A percentile compares a stretch with the other conserved stretches of the same genome.
phyloP scores from a whole-genome alignment of 306 rosid genomes.

The Rosa rugosa region DNA sequence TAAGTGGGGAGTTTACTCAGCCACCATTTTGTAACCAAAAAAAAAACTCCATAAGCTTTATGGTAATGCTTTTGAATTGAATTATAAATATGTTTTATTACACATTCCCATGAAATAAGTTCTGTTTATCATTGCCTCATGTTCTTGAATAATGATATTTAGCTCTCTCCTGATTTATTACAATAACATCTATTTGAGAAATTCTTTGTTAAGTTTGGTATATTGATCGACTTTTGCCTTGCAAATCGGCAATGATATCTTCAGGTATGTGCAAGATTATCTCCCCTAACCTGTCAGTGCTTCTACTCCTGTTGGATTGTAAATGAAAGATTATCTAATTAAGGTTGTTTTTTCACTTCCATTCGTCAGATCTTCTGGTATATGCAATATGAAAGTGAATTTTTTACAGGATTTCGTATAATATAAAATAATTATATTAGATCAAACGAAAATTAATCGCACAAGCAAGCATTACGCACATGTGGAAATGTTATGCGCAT shows the following conservation, averaged over 20 bases:
- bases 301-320: slow-evolving; percentile 94
- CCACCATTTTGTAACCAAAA: no score
- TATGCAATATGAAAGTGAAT: no score
- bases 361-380: no score
- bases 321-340: no score
- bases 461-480: no score
- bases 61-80: slow-evolving; percentile 46
- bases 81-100: neutral
- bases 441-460: no score
- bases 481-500: no score
- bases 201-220: neutral
- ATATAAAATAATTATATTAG: no score
- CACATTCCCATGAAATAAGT: neutral
- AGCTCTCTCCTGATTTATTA: neutral
- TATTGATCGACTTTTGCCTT: slow-evolving; percentile 7
- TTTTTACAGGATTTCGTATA: no score
- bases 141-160: neutral
- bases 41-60: neutral
- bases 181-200: neutral
- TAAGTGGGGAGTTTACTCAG: no score
- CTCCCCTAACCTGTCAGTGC: slow-evolving; percentile 71
- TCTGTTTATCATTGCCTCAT: neutral
- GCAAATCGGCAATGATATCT: slow-evolving; percentile 17
- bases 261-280: slow-evolving; percentile 92
- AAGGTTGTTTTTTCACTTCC: no score